A percentile compares a stretch with the other conserved stretches of the same genome.
Evolutionary conservation across 352 stramenopile genomes (phyloP).

Genomic region (Phytophthora palmivora): DNA sequence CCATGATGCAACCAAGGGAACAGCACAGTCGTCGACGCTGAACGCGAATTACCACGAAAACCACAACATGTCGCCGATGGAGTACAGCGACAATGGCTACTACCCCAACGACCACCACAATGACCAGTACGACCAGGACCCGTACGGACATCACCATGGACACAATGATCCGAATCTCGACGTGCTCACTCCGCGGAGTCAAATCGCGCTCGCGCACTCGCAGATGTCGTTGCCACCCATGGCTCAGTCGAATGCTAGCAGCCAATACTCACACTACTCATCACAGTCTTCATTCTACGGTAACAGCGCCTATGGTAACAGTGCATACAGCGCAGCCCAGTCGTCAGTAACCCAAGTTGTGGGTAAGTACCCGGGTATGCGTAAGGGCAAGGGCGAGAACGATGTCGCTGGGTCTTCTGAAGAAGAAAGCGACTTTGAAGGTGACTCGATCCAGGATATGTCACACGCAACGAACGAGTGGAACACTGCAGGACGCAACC

Average conservation of each 20-base stretch:
- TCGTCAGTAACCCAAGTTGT: slow-evolving; percentile 27
- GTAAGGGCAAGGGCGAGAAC: slow-evolving; percentile 30
- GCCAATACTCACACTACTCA: slow-evolving; percentile 39
- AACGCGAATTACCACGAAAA: slow-evolving; percentile 42
- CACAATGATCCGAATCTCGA: slow-evolving; percentile 61
- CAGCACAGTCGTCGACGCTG: slow-evolving; percentile 39
- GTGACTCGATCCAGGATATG: slow-evolving; percentile 55
- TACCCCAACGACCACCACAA: slow-evolving; percentile 24
- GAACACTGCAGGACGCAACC: slow-evolving; percentile 32
- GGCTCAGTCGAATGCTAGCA: slow-evolving; percentile 33
- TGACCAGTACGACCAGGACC: slow-evolving; percentile 35
- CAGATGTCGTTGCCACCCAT: slow-evolving; percentile 49
- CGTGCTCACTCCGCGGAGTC: slow-evolving; percentile 66
- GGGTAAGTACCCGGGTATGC: slow-evolving; percentile 36
- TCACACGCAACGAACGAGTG: slow-evolving; percentile 37
- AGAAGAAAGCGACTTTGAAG: slow-evolving; percentile 50
- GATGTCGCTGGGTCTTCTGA: slow-evolving; percentile 42
- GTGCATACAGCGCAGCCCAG: slow-evolving; percentile 25
- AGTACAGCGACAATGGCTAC: slow-evolving; percentile 30
- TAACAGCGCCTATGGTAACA: slow-evolving; percentile 33
- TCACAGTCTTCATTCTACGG: slow-evolving; percentile 36
- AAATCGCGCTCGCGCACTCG: slow-evolving; percentile 55
- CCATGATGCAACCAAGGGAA: slow-evolving; percentile 16
- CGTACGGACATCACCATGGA: slow-evolving; percentile 17
- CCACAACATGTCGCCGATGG: slow-evolving; percentile 38